Base-by-base conservation (phyloP, 805 yeast species). In the Ogataea salicorniae region DNA sequence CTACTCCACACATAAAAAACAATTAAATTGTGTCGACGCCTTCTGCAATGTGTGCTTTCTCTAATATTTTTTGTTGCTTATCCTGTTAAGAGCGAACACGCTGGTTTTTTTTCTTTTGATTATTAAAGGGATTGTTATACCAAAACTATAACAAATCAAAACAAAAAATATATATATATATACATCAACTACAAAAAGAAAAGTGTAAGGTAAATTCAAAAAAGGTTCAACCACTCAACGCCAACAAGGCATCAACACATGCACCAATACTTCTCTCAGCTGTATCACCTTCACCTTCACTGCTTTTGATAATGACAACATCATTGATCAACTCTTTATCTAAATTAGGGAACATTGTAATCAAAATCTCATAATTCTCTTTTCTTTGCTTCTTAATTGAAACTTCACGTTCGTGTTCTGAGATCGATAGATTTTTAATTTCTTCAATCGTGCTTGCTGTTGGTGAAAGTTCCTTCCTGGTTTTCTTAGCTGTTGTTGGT, bases 331-430 rank as follows among this genome's bases (percentile, higher is more conserved):
- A 68, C 0, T 79, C 86, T 43, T 70, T 68, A 55, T 88, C 96
- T 50, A 89, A 69, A 40, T 71, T 72, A 0, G 96, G 95, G 63
- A 90, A 89, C 80, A 90, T 85, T 42, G 80, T 81, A 29, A 68
- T 67, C 46, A 89, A 69, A 2, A 77, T 76, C 1, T 66, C 67
- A 22, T 75, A 69, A 2, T 81, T 75, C 39, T 73, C 71, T 17
- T 69, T 64, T 36, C 67, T 71, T 50, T 80, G 82, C 47, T 71
- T 63, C 29, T 64, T 67, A 37, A 70, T 71, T 13, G 71, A 59
- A 41, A 70, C 55, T 34, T 59, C 59, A 17, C 50, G 47, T 42
- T 64, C 60, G 43, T 67, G 61, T 41, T 67, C 68, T 38, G 63
- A 59, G 1, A 65, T 38, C 4, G 70, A 67, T 11, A 66, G 47